Evolutionary conservation across 768 basidiomycete genomes (phyloP), one percentile per base, ranked within the genome.

Genomic region (Roridomyces roridus): DNA sequence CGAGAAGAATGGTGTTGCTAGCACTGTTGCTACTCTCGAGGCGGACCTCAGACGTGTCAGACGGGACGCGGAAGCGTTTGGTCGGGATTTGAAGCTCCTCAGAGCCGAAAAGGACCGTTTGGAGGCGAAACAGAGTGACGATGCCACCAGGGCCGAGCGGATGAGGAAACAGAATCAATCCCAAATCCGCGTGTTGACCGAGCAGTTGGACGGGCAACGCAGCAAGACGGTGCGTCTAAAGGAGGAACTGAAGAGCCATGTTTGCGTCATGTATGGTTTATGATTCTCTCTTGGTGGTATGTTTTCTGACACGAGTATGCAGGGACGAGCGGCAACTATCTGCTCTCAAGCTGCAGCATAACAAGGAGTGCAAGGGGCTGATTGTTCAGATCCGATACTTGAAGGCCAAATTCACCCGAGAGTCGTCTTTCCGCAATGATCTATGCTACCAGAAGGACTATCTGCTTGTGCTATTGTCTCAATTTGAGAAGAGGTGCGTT

Each of bases 301-400:
- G 17, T 3, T 20, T 23, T 10, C 58, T 70, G 40, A 65, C 51
- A 34, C 9, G 12, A 25, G 20, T 5, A 24, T 48, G 20, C 53
- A 88, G 87, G 18, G 84, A 89, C 57, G 78, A 81, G 5, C 66
- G 63, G 15, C 82, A 86, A 65, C 60, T 92, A 5, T 76, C 78
- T 3, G 74, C 76, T 12, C 66, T 92, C 60, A 86, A 81, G 61
- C 63, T 74, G 3, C 87, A 85, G 70, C 92, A 94, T 68, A 92
- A 90, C 60, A 84, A 85, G 59, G 94, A 98, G 68, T 90, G 91
- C 77, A 95, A 94, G 68, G 93, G 94, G 9, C 77, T 98, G 18
- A 86, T 98, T 45, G 85, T 92, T 8, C 94, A 97, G 70, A 94
- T 97, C 55, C 83, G 81, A 37, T 98, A 97, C 72, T 80, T 98